Base-by-base conservation (phyloP, 331 rosid genomes). In the Dryas integrifolia region DNA sequence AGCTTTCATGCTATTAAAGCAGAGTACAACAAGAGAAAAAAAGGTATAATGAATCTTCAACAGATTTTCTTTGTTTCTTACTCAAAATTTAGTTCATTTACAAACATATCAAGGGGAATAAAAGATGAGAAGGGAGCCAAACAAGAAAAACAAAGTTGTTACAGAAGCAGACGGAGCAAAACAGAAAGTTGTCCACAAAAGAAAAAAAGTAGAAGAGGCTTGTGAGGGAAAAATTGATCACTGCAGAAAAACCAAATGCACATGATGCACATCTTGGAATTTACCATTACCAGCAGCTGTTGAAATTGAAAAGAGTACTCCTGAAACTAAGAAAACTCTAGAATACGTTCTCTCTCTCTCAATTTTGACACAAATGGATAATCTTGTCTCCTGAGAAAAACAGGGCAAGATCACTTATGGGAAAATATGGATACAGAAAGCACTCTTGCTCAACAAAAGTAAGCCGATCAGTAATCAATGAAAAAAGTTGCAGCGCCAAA, bases 401-500 rank as follows among this genome's bases (percentile, higher is more conserved):
- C 41, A 66, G 56, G 35, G 35, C 35, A 30, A 30, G 35, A 30
- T 30, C 35, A 30, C 35, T 30, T 30, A 30, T 30, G 11, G 62
- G 11, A 2, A 57, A 18, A 57, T 24, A 57, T 38, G 65, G 43
- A 59, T 14, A n/a, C 21, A 51, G 21, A 24, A 38, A 75, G 63
- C 50, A 75, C 61, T 57, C 40, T 26, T 70, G 16, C 24, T 66
- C 44, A 48, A 53, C 64, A 77, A 72, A 65, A 73, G 79, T 5
- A 67, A 59, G 74, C 48, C n/a, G 9, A 48, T 24, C 50, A 76
- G 58, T 48, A 24, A 67, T 49, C 14, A 66, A 41, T 48, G 73
- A 65, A 69, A 69, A 58, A 79, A 75, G 66, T 62, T 74, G 65
- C 75, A 70, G 74, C 26, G 46, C 30, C 67, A 65, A 78, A 47